phyloP scores from a whole-genome alignment of 768 basidiomycete species.

The Termitomyces sp. region DNA sequence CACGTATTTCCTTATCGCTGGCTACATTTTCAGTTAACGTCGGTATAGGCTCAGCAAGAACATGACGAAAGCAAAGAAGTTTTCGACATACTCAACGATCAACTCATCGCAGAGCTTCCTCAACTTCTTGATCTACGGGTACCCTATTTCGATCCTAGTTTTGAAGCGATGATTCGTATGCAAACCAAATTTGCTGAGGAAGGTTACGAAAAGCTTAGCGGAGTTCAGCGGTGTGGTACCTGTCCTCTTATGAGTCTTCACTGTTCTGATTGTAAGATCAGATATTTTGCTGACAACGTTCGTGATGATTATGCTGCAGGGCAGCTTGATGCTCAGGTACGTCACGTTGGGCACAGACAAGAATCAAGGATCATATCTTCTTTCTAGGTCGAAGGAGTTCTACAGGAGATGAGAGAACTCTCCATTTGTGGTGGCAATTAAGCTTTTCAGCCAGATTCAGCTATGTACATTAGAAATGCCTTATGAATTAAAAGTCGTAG shows the following conservation, averaged over 20 bases:
- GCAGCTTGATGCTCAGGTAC: conserved; percentile 88
- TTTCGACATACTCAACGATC: conserved; percentile 89
- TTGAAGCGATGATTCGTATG: conserved; percentile 98
- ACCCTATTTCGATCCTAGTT: conserved; percentile 97
- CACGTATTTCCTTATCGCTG: not conserved
- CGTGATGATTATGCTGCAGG: conserved; percentile 97
- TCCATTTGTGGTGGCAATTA: conserved; percentile 79
- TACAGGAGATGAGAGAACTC: conserved; percentile 95
- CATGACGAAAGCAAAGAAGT: conserved; percentile 93
- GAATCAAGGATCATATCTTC: too few relatives aligned
- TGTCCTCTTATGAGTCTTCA: not conserved
- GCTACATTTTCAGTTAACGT: not conserved
- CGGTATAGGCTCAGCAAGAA: conserved; percentile 81
- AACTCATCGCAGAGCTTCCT: conserved; percentile 87
- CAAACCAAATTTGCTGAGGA: conserved; percentile 98
- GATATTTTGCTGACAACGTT: conserved; percentile 86
- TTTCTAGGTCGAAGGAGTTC: conserved; percentile 82
- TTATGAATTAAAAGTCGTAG: not conserved
- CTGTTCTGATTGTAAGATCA: conserved; percentile 20
- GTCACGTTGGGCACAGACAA: conserved; percentile 7
- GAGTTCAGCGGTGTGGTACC: conserved; percentile 71
- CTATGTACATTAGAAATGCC: conserved; percentile 3
- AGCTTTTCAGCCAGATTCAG: not conserved
- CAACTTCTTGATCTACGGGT: conserved; percentile 92
- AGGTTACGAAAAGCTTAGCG: conserved; percentile 93